Conservation (phyloP, 2,329 filamentous ascomycete species). For the Neonectria punicea region DNA sequence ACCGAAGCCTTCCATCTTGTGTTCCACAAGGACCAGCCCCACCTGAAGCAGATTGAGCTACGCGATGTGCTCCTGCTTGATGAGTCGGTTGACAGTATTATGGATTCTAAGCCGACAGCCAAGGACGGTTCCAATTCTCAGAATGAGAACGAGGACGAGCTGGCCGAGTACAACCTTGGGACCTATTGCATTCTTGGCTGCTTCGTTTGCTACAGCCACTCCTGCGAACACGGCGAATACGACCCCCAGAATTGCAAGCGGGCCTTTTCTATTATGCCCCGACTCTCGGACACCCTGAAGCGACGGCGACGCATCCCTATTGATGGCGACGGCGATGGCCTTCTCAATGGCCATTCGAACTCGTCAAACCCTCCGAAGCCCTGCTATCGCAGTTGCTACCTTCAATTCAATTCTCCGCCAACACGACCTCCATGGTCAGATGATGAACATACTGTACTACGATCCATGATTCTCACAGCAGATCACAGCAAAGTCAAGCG, state of each 20-base stretch:
- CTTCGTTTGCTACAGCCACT: slow-evolving; percentile 68
- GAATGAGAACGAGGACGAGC: slow-evolving; percentile 50
- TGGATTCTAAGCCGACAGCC: slow-evolving; percentile 64
- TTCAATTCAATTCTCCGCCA: slow-evolving; percentile 36
- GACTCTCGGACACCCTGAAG: slow-evolving; percentile 48
- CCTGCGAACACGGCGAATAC: slow-evolving; percentile 71
- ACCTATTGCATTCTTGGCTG: slow-evolving; percentile 67
- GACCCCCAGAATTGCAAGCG: slow-evolving; percentile 63
- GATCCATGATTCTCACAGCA: slow-evolving; percentile 56
- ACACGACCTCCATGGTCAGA: slow-evolving; percentile 56
- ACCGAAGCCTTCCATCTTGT: slow-evolving; percentile 67
- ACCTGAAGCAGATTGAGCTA: slow-evolving; percentile 56
- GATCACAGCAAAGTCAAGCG: slow-evolving; percentile 53
- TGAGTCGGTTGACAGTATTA: slow-evolving; percentile 63
- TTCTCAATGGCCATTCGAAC: slow-evolving; percentile 28
- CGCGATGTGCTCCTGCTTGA: slow-evolving; percentile 64
- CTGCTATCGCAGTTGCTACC: slow-evolving; percentile 58
- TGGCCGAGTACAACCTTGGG: slow-evolving; percentile 60
- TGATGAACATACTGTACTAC: slow-evolving; percentile 60
- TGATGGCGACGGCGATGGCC: slow-evolving; percentile 2
- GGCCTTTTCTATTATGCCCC: slow-evolving; percentile 59
- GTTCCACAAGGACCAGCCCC: slow-evolving; percentile 53
- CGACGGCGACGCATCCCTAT: slow-evolving; percentile 34
- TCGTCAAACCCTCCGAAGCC: slow-evolving; percentile 24
- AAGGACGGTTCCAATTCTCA: slow-evolving; percentile 54